These are phyloP conservation scores for Tephrocybe sp. DNA, from an alignment of 768 basidiomycete genomes.

Conservation along the genomic window DNA sequence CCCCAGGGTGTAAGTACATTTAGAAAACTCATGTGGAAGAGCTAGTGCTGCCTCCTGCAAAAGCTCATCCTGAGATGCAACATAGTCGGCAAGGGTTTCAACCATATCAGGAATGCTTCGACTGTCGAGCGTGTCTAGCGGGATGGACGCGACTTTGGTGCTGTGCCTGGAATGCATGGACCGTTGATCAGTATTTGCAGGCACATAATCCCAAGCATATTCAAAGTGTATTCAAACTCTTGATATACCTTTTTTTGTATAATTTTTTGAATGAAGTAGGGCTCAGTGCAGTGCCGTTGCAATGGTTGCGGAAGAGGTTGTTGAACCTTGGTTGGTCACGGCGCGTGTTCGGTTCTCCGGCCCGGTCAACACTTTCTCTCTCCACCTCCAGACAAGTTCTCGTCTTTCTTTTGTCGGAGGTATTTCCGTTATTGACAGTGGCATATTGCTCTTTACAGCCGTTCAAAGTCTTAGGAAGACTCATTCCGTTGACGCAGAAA, in stretches of 20 bases:
- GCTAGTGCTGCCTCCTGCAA: constrained; percentile 55
- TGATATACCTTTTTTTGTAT: no score
- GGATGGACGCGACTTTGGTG: not conserved
- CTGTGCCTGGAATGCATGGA: not conserved
- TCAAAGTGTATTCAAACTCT: no score
- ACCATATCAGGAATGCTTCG: constrained; percentile 1
- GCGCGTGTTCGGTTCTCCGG: not conserved
- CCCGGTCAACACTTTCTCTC: not conserved
- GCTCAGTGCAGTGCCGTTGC: no score
- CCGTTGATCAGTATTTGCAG: not conserved
- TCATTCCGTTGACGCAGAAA: not conserved
- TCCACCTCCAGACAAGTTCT: not conserved
- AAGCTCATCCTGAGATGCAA: constrained; percentile 49
- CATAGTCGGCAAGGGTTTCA: constrained; percentile 42
- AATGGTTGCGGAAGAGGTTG: no score
- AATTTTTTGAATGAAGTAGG: no score
- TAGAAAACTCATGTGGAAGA: constrained; percentile 63
- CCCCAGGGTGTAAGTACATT: constrained; percentile 64
- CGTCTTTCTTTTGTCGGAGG: not conserved
- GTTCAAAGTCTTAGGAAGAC: not conserved
- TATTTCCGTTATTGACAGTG: not conserved
- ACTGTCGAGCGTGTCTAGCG: not conserved
- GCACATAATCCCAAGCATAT: no score
- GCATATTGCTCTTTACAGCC: not conserved
- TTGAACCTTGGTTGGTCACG: not conserved